Evolutionary conservation across 257 asterid species (phyloP).

Genomic region (Capsicum baccatum): DNA sequence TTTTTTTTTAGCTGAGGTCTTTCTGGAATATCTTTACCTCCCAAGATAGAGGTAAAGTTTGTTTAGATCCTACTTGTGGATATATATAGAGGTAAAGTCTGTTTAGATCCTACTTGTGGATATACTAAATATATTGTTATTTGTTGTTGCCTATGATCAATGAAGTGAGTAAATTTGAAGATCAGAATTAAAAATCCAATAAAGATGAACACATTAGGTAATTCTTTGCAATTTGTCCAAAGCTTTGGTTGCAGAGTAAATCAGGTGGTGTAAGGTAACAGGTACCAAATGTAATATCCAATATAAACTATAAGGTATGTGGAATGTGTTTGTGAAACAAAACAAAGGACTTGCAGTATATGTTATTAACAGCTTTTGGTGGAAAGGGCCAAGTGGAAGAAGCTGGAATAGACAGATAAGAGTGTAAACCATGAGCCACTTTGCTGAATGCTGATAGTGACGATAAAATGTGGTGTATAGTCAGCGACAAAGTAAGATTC

Average conservation of each 20-base stretch:
- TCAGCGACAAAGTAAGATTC: no score
- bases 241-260: no score
- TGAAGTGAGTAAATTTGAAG: background rate
- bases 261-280: background rate
- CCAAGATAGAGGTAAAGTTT: no score
- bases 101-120: no score
- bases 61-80: no score
- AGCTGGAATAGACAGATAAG: constrained; percentile 6
- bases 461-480: background rate
- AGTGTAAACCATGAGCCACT: background rate
- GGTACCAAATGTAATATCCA: background rate
- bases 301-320: background rate
- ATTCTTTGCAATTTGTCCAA: no score
- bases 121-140: no score
- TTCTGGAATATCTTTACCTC: no score
- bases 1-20: no score
- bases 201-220: background rate
- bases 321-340: background rate
- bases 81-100: no score
- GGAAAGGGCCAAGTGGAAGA: background rate
- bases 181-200: background rate
- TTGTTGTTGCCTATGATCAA: background rate
- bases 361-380: background rate
- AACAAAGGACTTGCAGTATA: background rate
- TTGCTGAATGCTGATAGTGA: background rate